These are phyloP conservation scores for Podospora tetraspora DNA, from an alignment of 495 filamentous ascomycete genomes.

Conservation along the genomic window DNA sequence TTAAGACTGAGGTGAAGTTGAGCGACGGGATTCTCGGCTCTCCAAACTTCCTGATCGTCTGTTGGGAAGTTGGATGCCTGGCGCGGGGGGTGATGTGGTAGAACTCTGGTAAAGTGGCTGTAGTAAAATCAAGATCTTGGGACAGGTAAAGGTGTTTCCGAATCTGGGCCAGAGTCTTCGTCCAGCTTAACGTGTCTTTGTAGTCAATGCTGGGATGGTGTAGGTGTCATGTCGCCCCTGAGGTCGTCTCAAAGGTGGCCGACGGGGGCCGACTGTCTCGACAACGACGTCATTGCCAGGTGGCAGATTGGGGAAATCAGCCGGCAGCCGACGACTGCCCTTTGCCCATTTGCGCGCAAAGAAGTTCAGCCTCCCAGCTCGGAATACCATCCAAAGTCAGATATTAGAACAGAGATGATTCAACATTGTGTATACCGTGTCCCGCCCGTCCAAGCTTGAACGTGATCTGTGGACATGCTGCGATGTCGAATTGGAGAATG, in stretches of 20 bases:
- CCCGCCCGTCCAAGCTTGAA: background rate
- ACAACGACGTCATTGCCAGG: constrained; percentile 31
- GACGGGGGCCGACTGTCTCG: background rate
- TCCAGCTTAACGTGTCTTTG: background rate
- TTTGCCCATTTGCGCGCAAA: background rate
- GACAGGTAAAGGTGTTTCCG: background rate
- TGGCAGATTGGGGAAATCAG: constrained; percentile 5
- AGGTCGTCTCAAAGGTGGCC: background rate
- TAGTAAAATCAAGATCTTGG: background rate
- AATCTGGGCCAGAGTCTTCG: background rate
- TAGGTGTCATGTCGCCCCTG: constrained; percentile 8
- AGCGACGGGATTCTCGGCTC: background rate
- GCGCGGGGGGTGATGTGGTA: background rate
- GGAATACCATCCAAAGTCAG: background rate
- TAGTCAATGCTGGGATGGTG: background rate
- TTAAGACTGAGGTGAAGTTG: background rate
- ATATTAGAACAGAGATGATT: background rate
- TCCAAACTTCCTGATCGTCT: background rate
- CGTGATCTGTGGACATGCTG: background rate
- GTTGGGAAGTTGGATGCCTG: background rate
- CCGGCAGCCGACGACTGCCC: background rate
- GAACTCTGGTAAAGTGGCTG: background rate
- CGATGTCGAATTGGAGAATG: background rate
- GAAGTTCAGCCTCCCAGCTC: background rate
- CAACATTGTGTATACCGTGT: background rate